Evolutionary conservation across 2,329 filamentous ascomycete species (phyloP), one percentile per base, ranked within the genome.

Genomic region (Septoria petroselini): DNA sequence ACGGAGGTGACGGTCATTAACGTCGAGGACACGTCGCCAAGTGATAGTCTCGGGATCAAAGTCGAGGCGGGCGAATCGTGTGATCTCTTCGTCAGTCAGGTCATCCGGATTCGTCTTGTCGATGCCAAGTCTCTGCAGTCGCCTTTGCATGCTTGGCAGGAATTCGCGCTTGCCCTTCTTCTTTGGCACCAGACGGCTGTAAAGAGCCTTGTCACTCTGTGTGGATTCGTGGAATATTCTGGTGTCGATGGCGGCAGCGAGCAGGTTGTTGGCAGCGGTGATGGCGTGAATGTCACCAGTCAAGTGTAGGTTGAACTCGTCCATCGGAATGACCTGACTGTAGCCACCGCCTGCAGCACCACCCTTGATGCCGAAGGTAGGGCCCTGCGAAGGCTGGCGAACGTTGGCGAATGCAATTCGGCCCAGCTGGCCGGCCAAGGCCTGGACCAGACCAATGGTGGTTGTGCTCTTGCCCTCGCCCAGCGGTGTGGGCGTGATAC

Each of bases 301-400:
- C 64, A 98, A 75, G 70, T 98, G 93, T 66, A 98, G 76, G 73
- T 98, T 98, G 77, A 98, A 98, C 71, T 98, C 93, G 64, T 98
- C 93, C 93, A 98, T 98, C 52, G 93, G 93, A 63, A 98, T 97
- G 66, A 98, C 93, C 71, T 98, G 93, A 70, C 89, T 95, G 81
- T 97, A 98, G 31, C 93, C 93, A 70, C 93, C 93, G 64, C 93
- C 93, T 49, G 93, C 93, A 52, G 93, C 93, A 64, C 93, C 93
- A 56, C 93, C 93, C 78, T 98, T 98, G 79, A 98, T 97, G 65
- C 93, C 93, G 69, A 98, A 98, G 0, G 93, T 98, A 48, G 93
- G 93, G 3, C 93, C 93, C 74, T 97, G 93, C 63, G 89, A 95
- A 42, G 93, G 93, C 69, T 98, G 93, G 53, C 93, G 84, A 42